Conservation (phyloP, 805 yeast genomes). For the Candida easanensis region DNA sequence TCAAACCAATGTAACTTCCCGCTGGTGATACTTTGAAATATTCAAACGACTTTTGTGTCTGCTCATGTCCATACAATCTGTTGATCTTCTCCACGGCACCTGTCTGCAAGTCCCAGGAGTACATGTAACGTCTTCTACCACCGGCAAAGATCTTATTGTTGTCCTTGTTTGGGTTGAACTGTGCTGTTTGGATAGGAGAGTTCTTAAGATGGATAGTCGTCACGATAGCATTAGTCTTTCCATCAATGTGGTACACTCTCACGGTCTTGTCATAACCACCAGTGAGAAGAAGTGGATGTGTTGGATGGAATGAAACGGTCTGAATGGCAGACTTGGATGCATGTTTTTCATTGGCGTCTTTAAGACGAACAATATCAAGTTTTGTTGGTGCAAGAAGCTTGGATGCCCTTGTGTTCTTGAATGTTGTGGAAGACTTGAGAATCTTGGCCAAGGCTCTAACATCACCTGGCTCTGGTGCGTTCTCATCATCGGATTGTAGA, state of each 20-base stretch:
- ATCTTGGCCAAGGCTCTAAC: slow-evolving; percentile 38
- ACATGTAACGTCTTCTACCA: slow-evolving; percentile 90
- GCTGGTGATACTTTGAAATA: slow-evolving; percentile 72
- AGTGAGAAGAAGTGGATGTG: slow-evolving; percentile 77
- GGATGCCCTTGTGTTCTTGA: slow-evolving; percentile 35
- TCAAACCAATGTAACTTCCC: slow-evolving; percentile 70
- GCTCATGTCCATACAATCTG: slow-evolving; percentile 89
- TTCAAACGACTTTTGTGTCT: slow-evolving; percentile 83
- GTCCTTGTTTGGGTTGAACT: slow-evolving; percentile 50
- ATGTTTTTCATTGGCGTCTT: slow-evolving; percentile 77
- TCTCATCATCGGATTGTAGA: slow-evolving; percentile 29
- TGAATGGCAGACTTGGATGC: slow-evolving; percentile 81
- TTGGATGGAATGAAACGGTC: slow-evolving; percentile 78
- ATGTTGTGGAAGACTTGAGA: slow-evolving; percentile 37
- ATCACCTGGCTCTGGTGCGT: slow-evolving; percentile 35
- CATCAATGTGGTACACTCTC: slow-evolving; percentile 87
- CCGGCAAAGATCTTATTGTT: slow-evolving; percentile 68
- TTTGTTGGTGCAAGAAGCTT: slow-evolving; percentile 65
- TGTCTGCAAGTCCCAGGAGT: slow-evolving; percentile 80
- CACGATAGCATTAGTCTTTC: slow-evolving; percentile 75
- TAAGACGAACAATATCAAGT: slow-evolving; percentile 75
- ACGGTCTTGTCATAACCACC: slow-evolving; percentile 92
- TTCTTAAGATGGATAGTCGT: slow-evolving; percentile 77
- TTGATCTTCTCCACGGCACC: slow-evolving; percentile 81
- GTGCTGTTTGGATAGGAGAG: slow-evolving; percentile 77